Evolutionary conservation across 768 basidiomycete genomes (phyloP).

Genomic region (Lactifluus piperatus): DNA sequence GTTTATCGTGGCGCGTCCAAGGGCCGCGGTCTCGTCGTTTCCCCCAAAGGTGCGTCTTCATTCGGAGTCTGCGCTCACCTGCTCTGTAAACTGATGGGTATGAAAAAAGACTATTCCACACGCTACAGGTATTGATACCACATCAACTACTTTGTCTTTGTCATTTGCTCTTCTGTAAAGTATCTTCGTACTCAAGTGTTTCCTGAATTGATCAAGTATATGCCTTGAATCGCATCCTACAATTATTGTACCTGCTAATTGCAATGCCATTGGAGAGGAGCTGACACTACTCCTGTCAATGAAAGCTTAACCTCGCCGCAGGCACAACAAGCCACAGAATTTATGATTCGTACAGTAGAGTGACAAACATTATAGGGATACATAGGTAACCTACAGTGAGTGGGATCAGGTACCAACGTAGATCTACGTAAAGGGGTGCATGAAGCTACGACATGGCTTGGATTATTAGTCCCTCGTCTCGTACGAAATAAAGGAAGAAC

Average conservation of each 20-base stretch:
- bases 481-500: no score
- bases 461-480: background rate
- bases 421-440: no score
- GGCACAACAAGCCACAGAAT: background rate
- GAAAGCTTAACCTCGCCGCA: background rate
- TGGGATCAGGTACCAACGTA: background rate
- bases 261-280: background rate
- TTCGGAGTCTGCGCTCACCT: background rate
- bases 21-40: slow-evolving; percentile 95
- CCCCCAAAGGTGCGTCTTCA: slow-evolving; percentile 69
- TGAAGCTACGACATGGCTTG: background rate
- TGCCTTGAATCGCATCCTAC: background rate
- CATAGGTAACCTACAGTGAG: background rate
- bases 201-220: background rate
- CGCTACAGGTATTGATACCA: slow-evolving; percentile 58
- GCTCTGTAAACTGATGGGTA: background rate
- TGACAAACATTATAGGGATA: background rate
- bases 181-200: background rate
- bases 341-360: background rate
- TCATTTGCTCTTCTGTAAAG: background rate
- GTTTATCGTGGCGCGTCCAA: slow-evolving; percentile 97
- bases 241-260: background rate
- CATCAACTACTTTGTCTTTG: background rate
- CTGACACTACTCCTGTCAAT: background rate
- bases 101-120: slow-evolving; percentile 64